Evolutionary conservation across 1,284 basidiomycete species (phyloP), one percentile per base, ranked within the genome.

Genomic region (Leccinum ponderosum): DNA sequence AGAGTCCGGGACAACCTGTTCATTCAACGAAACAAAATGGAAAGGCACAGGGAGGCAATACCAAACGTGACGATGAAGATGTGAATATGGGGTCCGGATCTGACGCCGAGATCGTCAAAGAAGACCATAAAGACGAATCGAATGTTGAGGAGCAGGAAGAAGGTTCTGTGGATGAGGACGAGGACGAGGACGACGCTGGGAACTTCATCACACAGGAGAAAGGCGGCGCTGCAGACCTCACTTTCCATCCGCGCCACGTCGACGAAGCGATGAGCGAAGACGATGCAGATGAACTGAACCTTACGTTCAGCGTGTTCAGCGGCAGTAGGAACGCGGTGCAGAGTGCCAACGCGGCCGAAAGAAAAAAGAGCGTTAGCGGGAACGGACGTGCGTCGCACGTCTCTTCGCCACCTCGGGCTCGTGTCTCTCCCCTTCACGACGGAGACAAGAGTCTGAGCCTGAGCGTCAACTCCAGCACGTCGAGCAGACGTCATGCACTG

Each of bases 251-350:
- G 12, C 62, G 15, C 6, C 59, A 69, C 7, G 29, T 39, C 2
- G 65, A 71, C 20, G 68, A 68, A 15, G 14, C 3, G 50, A 67
- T 61, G 62, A 53, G 42, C 29, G 64, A 69, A 11, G 63, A 61
- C 3, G 53, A 55, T 5, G 55, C 7, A 31, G 48, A n/a, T 25
- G 58, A 51, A 51, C 15, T 35, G 4, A 61, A 52, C n/a, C 64
- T 76, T 39, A 62, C 50, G 9, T 73, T 73, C 55, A 76, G 74
- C 44, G 66, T 73, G 25, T 76, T 78, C 59, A 69, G 69, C 31
- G 54, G 53, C 50, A 65, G 56, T 4, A 47, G 53, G 37, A 56
- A 29, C 3, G 25, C 22, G 9, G 47, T 6, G 4, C 63, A 58
- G 52, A 64, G 58, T 22, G 54, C 54, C 22, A 56, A 20, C 4